A percentile compares a stretch with the other conserved stretches of the same genome.
Evolutionary conservation across 176 grass and related monocot species (phyloP).

Genomic region (Otatea glauca): DNA sequence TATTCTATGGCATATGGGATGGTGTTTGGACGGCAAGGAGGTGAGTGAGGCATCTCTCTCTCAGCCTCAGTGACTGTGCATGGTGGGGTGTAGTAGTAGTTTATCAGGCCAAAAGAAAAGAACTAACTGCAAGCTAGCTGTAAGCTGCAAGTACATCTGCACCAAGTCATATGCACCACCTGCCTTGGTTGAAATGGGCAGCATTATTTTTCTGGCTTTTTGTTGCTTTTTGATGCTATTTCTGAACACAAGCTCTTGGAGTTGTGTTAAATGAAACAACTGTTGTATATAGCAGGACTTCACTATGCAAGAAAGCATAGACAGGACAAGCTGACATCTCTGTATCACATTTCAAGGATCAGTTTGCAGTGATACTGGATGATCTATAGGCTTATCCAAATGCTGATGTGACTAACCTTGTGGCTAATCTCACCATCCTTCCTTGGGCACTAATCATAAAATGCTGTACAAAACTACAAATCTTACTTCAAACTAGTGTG

Average conservation of each 20-base stretch:
- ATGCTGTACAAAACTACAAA: slow-evolving; percentile 5
- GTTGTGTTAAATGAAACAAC: slow-evolving; percentile 36
- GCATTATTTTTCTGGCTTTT: slow-evolving; percentile 57
- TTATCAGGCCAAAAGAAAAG: slow-evolving; percentile 46
- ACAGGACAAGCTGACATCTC: slow-evolving; percentile 36
- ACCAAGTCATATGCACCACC: slow-evolving; percentile 52
- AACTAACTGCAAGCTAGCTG: slow-evolving; percentile 56
- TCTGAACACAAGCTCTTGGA: slow-evolving; percentile 44
- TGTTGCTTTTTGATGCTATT: slow-evolving; percentile 45
- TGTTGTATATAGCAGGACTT: slow-evolving; percentile 23
- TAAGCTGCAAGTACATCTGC: slow-evolving; percentile 50
- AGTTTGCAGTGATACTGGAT: slow-evolving; percentile 22
- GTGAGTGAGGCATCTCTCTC: slow-evolving; percentile 10
- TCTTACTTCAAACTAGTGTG: slow-evolving; percentile 8
- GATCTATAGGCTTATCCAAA: slow-evolving; percentile 39
- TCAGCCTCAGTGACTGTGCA: slow-evolving; percentile 32
- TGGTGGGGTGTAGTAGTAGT: slow-evolving; percentile 44
- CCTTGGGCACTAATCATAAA: slow-evolving; percentile 2
- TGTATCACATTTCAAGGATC: slow-evolving; percentile 29
- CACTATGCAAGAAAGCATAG: slow-evolving; percentile 37
- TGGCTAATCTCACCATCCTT: slow-evolving; percentile 43
- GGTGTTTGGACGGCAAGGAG: slow-evolving; percentile 37
- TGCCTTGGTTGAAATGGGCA: slow-evolving; percentile 50
- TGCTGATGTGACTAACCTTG: slow-evolving; percentile 40
- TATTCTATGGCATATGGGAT: slow-evolving; percentile 36